phyloP scores from a whole-genome alignment of 139 green algal species.

The Mychonastes homosphaera region DNA sequence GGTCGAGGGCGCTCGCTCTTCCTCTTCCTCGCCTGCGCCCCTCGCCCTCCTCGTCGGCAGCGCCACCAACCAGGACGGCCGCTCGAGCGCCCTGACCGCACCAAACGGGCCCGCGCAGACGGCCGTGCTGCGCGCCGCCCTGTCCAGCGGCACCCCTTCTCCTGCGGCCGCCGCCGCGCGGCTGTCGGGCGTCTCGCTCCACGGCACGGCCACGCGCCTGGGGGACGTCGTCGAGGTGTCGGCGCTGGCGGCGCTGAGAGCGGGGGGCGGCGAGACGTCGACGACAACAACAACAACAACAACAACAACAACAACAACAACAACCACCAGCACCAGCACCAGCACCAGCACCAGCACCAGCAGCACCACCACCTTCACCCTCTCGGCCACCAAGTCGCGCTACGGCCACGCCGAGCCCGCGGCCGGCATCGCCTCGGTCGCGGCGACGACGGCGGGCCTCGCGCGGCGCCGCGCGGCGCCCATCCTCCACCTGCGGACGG shows the following conservation, averaged over 20 bases:
- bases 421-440: too few species aligned
- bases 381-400: constrained; percentile 15
- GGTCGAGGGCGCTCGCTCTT: not conserved
- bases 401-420: constrained; percentile 66
- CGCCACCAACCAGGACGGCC: constrained; percentile 71
- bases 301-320: constrained; percentile 3
- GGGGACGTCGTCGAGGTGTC: too few species aligned
- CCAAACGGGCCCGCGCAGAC: constrained; percentile 80
- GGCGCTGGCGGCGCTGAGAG: too few species aligned
- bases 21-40: not conserved
- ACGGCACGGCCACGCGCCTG: constrained; percentile 58
- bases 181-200: too few species aligned
- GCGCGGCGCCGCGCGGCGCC: not conserved
- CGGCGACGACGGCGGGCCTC: too few species aligned
- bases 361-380: constrained; percentile 7
- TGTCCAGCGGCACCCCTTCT: too few species aligned
- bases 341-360: constrained; percentile 37
- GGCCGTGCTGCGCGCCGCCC: constrained; percentile 41
- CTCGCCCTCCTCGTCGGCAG: constrained; percentile 27
- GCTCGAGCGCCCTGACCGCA: constrained; percentile 73
- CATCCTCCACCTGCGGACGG: constrained; percentile 40
- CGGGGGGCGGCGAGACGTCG: too few species aligned
- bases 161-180: too few species aligned
- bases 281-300: too few species aligned
- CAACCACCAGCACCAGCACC: constrained; percentile 36